Percentiles rank a stretch among this genome's conserved stretches.
Evolutionary conservation across 2,329 filamentous ascomycete species (phyloP).

Genomic region (Alternaria sp.): DNA sequence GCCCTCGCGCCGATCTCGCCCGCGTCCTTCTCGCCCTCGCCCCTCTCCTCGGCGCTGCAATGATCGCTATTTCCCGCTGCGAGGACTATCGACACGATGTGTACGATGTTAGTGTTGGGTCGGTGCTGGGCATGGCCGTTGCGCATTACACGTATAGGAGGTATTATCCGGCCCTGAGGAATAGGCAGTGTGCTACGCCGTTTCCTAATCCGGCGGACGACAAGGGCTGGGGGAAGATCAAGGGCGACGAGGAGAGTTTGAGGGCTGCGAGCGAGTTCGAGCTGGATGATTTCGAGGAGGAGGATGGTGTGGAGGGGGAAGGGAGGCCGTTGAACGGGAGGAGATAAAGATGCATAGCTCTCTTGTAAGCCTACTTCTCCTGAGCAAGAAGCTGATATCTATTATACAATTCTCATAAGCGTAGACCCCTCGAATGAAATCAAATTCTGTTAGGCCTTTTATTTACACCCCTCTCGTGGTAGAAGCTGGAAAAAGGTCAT

Average conservation of each 20-base stretch:
- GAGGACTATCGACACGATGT: slow-evolving; percentile 72
- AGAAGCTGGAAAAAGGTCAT: too few relatives aligned
- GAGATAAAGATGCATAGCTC: too few relatives aligned
- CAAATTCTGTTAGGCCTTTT: too few relatives aligned
- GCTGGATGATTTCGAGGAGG: slow-evolving; percentile 45
- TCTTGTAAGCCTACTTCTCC: too few relatives aligned
- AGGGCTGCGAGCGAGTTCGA: slow-evolving; percentile 46
- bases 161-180: slow-evolving; percentile 65
- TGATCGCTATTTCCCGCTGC: slow-evolving; percentile 69
- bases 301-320: slow-evolving; percentile 32
- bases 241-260: slow-evolving; percentile 56
- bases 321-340: slow-evolving; percentile 31
- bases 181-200: slow-evolving; percentile 61
- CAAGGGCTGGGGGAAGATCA: slow-evolving; percentile 49
- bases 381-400: too few relatives aligned
- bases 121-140: slow-evolving; percentile 62
- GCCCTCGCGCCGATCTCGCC: slow-evolving; percentile 65
- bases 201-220: slow-evolving; percentile 54
- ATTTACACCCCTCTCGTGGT: too few relatives aligned
- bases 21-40: slow-evolving; percentile 63
- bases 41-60: slow-evolving; percentile 64
- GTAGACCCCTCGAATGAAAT: too few relatives aligned
- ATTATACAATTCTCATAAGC: too few relatives aligned
- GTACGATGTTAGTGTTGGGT: slow-evolving; percentile 67
- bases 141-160: slow-evolving; percentile 67